Evolutionary conservation across 2,329 filamentous ascomycete genomes (phyloP), one percentile per base, ranked within the genome.

Genomic region (Shiraia sp.): DNA sequence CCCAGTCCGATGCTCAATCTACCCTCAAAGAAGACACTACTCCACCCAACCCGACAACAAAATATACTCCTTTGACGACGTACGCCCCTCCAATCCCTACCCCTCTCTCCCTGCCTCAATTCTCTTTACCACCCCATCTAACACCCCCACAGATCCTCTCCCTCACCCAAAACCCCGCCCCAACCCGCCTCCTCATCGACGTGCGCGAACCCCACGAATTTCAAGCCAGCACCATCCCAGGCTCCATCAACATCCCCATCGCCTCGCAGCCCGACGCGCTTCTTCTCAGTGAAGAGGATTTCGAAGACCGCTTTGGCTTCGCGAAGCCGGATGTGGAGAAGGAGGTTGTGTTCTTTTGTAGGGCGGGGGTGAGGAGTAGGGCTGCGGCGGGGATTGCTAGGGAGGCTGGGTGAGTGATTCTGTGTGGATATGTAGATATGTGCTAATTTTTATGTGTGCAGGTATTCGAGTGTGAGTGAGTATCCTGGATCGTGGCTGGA

Each of bases 201-300:
- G 80, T 86, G 37, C 87, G 88, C 65, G 87, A 92, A 66, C 86
- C 86, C 2, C 56, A 60, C 49, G 89, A 93, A 66, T 80, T 87
- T 45, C 57, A 70, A 36, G 66, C 74, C 6, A 81, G 80, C 7
- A 79, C 75, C 49, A 96, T 99, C 62, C 93, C 93, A 1, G 80
- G 80, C 32, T 84, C 90, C 1, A 73, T 92, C 59, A 92, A 92
- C 74, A 81, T 99, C 34, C 92, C 93, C 36, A 78, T 97, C 49
- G 80, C 78, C 6, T 86, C 84, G 5, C 79, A 83, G 29, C 85
- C 90, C 1, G 90, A 96, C 68, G 86, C 86, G 45, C 84, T 95
- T 60, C 86, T 90, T 68, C 78, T 96, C 6, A 67, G 77, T 0
- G 76, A 79, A 0, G 86, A 88, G 10, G 90, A 96, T 51, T 97